These are phyloP conservation scores for Fusarium sp. DNA, from an alignment of 2,329 filamentous ascomycete species.

Conservation along the genomic window DNA sequence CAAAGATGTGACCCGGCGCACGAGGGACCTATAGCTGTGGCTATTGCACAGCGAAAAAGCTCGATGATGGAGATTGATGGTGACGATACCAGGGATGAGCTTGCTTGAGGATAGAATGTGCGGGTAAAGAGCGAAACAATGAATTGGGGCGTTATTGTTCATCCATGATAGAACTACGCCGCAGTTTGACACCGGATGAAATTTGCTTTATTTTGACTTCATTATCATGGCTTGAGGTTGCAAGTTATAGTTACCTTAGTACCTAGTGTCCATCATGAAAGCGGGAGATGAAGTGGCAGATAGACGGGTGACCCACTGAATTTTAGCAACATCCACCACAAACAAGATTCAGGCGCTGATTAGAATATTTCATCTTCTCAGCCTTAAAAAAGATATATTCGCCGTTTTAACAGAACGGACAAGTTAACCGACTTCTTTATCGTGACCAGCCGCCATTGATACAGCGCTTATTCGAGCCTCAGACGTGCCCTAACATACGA, in stretches of 20 bases:
- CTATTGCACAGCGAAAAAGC: neutral
- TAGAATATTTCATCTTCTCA: conserved; percentile 5
- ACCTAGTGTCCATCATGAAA: neutral
- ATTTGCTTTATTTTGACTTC: neutral
- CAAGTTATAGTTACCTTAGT: neutral
- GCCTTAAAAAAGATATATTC: neutral
- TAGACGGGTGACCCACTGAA: conserved; percentile 28
- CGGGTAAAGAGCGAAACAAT: neutral
- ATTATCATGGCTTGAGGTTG: neutral
- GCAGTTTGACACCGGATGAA: neutral
- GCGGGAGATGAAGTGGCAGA: neutral
- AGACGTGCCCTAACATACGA: conserved; percentile 40
- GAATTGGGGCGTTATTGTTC: neutral
- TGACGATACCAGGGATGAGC: conserved; percentile 6
- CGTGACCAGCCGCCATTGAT: no score
- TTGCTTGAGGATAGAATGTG: neutral
- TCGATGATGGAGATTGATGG: conserved; percentile 25
- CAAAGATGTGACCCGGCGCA: neutral
- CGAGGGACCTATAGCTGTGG: neutral
- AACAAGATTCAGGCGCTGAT: conserved; percentile 4
- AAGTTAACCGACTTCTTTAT: no score
- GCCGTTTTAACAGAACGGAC: neutral
- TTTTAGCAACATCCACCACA: conserved; percentile 29
- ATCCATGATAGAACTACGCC: neutral
- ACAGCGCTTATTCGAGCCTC: neutral